Base-by-base conservation (phyloP, 345 rosid genomes). In the Excoecaria cochinchinensis region DNA sequence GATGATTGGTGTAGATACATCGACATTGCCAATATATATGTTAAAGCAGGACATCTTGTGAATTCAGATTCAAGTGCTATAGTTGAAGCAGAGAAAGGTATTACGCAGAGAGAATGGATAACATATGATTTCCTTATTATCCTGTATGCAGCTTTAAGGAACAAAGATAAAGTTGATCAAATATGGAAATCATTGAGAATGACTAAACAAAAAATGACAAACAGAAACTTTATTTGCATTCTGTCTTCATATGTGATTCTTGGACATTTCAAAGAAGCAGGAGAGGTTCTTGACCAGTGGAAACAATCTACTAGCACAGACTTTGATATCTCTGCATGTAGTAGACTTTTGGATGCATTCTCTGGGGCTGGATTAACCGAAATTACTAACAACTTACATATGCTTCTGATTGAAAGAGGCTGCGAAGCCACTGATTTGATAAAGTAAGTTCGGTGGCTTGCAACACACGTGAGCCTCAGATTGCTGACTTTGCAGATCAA, bases 71-170 rank as follows among this genome's bases (percentile, higher is more conserved):
- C 81, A 1, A 77, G 76, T 47, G 65, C 89, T 66, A 88, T 88
- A 0, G 87, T 89, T 7, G 96, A 88, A 85, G 78, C 89, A 0
- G 97, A 86, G 80, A 90, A 84, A 73, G 63, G 87, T 57, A 74
- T 91, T 42, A 80, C 92, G 6, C 98, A 88, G 53, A 84, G 99
- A 83, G 97, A 95, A 73, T 95, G 96, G 98, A 85, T 93, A 67
- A 89, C 91, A 0, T 95, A 95, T 36, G 98, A 91, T 85, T 92
- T 92, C 73, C 94, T 95, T 25, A 80, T 93, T 78, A 86, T 93
- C 79, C 80, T 93, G 69, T 78, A 91, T 79, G 91, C 94, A 10
- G 91, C 91, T 70, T 73, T 95, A 80, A 88, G 88, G 46, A 90
- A 89, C 86, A 95, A 88, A 83, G 92, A 80, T 67, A 89, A 80